These are phyloP conservation scores for Sarcomyxa edulis DNA, from an alignment of 768 basidiomycete species.

Conservation along the genomic window DNA sequence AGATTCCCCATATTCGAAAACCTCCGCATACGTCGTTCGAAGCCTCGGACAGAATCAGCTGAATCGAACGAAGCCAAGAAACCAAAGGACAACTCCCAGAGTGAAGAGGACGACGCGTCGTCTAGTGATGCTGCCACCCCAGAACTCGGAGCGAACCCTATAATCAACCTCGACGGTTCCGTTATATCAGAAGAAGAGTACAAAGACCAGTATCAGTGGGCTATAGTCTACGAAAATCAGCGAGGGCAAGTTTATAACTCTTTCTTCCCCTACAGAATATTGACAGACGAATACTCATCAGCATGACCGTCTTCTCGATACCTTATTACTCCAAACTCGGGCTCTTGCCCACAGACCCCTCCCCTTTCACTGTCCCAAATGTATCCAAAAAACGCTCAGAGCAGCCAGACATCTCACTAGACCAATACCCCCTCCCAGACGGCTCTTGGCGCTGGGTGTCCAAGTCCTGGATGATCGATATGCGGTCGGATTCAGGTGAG, in stretches of 20 bases:
- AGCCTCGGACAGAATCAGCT: not conserved
- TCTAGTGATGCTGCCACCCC: slow-evolving; percentile 8
- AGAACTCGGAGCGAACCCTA: slow-evolving; percentile 1
- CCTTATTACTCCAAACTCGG: slow-evolving; percentile 68
- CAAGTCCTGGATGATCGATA: slow-evolving; percentile 81
- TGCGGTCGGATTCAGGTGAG: slow-evolving; percentile 70
- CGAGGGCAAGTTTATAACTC: slow-evolving; percentile 54
- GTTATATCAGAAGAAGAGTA: slow-evolving; percentile 21
- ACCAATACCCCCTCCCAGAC: slow-evolving; percentile 70
- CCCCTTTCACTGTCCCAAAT: slow-evolving; percentile 63
- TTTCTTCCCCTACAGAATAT: slow-evolving; percentile 2
- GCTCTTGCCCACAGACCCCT: slow-evolving; percentile 68
- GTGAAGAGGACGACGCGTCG: not conserved
- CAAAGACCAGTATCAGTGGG: slow-evolving; percentile 67
- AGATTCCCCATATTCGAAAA: slow-evolving; percentile 25
- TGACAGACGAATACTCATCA: slow-evolving; percentile 11
- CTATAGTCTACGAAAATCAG: slow-evolving; percentile 77
- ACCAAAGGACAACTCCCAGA: slow-evolving; percentile 1
- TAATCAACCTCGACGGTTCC: slow-evolving; percentile 27
- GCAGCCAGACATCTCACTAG: slow-evolving; percentile 53
- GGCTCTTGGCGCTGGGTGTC: slow-evolving; percentile 82
- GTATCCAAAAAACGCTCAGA: slow-evolving; percentile 31
- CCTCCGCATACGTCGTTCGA: slow-evolving; percentile 14
- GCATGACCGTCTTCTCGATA: slow-evolving; percentile 65
- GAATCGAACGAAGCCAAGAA: not conserved